Base-by-base conservation (phyloP, 352 stramenopile species). In the Pythium periplocum region DNA sequence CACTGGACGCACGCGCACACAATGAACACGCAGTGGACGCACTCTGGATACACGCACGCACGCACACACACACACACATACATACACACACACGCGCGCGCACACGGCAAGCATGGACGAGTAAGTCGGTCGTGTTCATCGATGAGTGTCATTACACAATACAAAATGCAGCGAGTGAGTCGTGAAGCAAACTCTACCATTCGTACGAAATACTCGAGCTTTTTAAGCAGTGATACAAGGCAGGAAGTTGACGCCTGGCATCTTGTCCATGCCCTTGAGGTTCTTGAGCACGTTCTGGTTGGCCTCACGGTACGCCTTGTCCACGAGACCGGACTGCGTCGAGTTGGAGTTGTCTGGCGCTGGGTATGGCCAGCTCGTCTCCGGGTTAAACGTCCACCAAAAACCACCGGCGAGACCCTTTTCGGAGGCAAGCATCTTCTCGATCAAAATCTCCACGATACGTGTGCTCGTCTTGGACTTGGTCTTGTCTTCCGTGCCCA, bases 321-420 rank as follows among this genome's bases (percentile, higher is more conserved):
- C 79, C n/a, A 92, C 53, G 4, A 94, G 57, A 50, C 83, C 83
- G 11, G 77, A 64, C 30, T 57, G 55, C 9, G 74, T 85, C 2
- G 61, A 32, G 59, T 87, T 86, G 12, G 60, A 61, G 37, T 71
- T 59, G 59, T 92, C 71, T n/a, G 83, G 83, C 32, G 78, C 69
- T 30, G 79, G 77, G 66, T 92, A 90, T 12, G 80, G 62, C 81
- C 82, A 94, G 59, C 64, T 64, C 17, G 77, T 82, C 51, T 92
- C 83, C 6, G 81, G 81, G 71, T 94, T 94, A 6, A 94, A 57
- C 32, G 75, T 79, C 61, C 66, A 86, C 78, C 79, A 94, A 59
- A 94, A 94, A 30, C 83, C 83, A 40, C 83, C 83, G 1, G 78
- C 77, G 2, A 94, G 64, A 3, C 61, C 64, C 48, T 84, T 72